Base-by-base conservation (phyloP, 192 early-diverging fungal genomes). In the Rhizophagus sp. region DNA sequence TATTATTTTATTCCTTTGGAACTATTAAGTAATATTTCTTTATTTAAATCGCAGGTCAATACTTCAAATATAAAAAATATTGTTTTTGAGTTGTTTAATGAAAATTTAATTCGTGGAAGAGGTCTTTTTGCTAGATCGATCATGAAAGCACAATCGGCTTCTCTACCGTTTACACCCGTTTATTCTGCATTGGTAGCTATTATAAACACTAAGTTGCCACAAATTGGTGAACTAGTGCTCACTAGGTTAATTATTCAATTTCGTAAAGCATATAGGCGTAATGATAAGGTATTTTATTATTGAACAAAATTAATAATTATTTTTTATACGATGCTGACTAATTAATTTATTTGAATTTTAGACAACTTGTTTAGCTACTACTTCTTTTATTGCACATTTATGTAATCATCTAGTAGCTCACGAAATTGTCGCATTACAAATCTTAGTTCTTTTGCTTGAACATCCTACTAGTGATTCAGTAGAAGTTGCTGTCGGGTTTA, bases 381-480 rank as follows among this genome's bases (percentile, higher is more conserved):
- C 91, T 19, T 92, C 90, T 78, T 99, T 99, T 79, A 88, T 99
- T 71, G 97, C 96, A 7, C 97, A 98, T 75, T 85, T 99, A 70
- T 93, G 94, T 17, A 98, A 97, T 84, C 97, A 99, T 83, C 85
- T 91, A 24, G 91, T 99, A 10, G 92, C 90, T 0, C 88, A 97
- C 81, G 97, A 98, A 84, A 89, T 98, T 49, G 81, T 99, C 13
- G 96, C 95, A 4, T 88, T 99, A 72, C 93, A 98, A 82, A 88
- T 97, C 24, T 84, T 98, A 44, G 88, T 90, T 10, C 84, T 99
- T 65, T 83, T 99, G 41, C 86, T 98, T 11, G 88, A 96, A 88
- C 85, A 92, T 76, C 95, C 88, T 10, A 99, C 97, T 1, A 94
- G 97, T 73, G 97, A 99, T 83, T 97, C 97, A 57, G 96, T 99